Conservation (phyloP, 305 asterid species). For the Fraxinus sp. region DNA sequence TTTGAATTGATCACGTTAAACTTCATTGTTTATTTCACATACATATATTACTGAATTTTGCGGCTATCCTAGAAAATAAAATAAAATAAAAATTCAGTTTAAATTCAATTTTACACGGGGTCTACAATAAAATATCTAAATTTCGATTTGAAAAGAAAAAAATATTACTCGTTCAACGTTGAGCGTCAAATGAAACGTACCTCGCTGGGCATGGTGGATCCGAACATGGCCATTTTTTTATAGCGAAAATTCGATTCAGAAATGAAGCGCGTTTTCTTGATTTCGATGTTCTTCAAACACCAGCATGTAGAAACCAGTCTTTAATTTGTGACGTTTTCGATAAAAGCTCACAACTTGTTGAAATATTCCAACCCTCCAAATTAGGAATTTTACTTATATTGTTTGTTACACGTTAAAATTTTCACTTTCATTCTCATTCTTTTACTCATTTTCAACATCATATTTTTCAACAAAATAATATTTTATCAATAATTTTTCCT, state of each 20-base stretch:
- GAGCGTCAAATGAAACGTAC: conserved; percentile 25
- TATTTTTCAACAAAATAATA: no score
- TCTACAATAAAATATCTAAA: not conserved
- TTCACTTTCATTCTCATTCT: no score
- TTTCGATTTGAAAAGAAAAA: not conserved
- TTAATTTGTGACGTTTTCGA: not conserved
- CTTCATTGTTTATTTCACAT: not conserved
- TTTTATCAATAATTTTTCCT: no score
- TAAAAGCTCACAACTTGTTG: not conserved
- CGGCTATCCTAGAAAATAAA: not conserved
- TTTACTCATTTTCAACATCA: no score
- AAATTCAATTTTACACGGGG: not conserved
- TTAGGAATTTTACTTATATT: not conserved
- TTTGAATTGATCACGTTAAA: not conserved
- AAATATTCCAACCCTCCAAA: not conserved
- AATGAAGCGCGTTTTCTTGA: not conserved
- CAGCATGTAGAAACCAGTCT: not conserved
- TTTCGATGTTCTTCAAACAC: not conserved
- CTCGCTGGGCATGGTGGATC: conserved; percentile 42
- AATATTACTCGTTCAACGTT: not conserved
- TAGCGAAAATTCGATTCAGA: conserved; percentile 13
- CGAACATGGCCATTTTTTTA: conserved; percentile 40
- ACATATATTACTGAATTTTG: not conserved
- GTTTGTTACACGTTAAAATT: no score
- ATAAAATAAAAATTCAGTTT: not conserved